A percentile compares a stretch with the other conserved stretches of the same genome.
Evolutionary conservation across 352 stramenopile genomes (phyloP).

Genomic region (Globisporangium heterothallicum): DNA sequence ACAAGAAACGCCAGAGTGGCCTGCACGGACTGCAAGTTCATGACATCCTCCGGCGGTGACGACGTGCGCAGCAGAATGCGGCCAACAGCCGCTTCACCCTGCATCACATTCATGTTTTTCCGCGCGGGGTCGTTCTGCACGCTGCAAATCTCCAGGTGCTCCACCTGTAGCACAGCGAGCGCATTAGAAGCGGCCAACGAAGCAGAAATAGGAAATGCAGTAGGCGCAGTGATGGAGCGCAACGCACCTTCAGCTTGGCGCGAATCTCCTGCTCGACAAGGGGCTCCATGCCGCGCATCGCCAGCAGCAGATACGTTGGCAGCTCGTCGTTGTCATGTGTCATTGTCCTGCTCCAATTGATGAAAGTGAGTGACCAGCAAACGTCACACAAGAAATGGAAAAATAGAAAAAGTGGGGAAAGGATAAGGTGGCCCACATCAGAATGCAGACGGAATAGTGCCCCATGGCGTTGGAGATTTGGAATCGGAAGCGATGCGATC

Average conservation of each 20-base stretch:
- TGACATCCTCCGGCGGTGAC: slow-evolving; percentile 43
- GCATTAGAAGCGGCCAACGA: no score
- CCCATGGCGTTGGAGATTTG: neutral
- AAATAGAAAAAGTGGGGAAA: no score
- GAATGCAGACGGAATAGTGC: no score
- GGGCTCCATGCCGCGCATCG: slow-evolving; percentile 70
- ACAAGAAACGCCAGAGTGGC: slow-evolving; percentile 51
- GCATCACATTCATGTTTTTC: slow-evolving; percentile 61
- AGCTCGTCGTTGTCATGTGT: neutral
- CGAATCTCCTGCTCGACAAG: slow-evolving; percentile 66
- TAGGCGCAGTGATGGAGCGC: no score
- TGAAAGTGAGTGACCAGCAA: no score
- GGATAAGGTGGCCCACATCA: no score
- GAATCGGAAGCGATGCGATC: neutral
- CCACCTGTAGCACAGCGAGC: no score
- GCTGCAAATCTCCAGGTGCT: slow-evolving; percentile 58
- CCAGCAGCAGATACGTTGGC: slow-evolving; percentile 67
- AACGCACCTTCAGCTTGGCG: slow-evolving; percentile 47
- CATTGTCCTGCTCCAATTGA: neutral
- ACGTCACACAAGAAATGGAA: no score
- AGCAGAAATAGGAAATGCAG: no score
- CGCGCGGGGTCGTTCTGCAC: slow-evolving; percentile 46
- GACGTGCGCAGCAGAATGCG: slow-evolving; percentile 56
- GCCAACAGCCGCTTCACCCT: slow-evolving; percentile 65
- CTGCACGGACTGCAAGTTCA: slow-evolving; percentile 51